phyloP scores from a whole-genome alignment of 495 filamentous ascomycete genomes.

The Penicillium parvum region DNA sequence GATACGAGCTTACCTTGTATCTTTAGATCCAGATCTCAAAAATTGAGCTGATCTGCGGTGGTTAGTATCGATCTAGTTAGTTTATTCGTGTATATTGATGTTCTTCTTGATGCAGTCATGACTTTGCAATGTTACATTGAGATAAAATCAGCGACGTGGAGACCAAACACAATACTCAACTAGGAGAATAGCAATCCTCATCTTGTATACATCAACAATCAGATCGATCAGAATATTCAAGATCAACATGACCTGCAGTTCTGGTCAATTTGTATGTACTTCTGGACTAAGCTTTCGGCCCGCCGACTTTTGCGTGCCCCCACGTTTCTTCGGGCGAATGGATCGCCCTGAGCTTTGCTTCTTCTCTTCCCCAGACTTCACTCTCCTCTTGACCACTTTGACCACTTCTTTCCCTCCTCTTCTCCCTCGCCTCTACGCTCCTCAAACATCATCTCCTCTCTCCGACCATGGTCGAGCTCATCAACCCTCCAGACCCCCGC shows the following conservation, averaged over 20 bases:
- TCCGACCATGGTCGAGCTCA: constrained; percentile 47
- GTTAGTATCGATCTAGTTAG: too few species aligned
- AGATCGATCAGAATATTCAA: too few species aligned
- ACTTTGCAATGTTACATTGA: background rate
- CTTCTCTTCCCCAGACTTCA: background rate
- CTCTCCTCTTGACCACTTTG: background rate
- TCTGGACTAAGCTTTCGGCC: constrained; percentile 8
- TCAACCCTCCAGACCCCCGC: constrained; percentile 60
- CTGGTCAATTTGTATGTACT: too few species aligned
- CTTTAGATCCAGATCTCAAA: too few species aligned
- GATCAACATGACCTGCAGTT: background rate
- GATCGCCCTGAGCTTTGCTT: constrained; percentile 13
- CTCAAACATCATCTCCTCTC: background rate
- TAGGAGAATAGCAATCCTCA: background rate
- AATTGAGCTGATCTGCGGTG: too few species aligned
- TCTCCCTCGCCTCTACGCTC: background rate
- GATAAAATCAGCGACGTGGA: too few species aligned
- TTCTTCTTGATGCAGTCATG: background rate
- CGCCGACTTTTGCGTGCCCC: constrained; percentile 17
- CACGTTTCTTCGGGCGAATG: constrained; percentile 34
- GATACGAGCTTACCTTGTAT: too few species aligned
- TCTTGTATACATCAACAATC: too few species aligned
- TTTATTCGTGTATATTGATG: background rate
- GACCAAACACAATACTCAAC: background rate
- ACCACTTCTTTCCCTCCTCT: background rate